phyloP scores from a whole-genome alignment of 352 stramenopile genomes.

The Pythium grandisporangium region DNA sequence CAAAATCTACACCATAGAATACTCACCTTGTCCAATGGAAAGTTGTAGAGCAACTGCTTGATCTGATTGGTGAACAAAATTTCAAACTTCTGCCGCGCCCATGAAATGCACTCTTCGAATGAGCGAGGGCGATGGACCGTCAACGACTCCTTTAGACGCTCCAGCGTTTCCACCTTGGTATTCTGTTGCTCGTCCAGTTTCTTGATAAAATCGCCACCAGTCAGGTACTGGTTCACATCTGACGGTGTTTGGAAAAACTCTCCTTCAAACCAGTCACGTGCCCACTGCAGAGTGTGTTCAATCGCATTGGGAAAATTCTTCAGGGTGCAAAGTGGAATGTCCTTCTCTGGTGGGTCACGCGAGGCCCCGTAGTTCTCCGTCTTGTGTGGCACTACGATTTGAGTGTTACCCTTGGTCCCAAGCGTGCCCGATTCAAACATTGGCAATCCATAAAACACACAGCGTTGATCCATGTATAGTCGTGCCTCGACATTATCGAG shows the following conservation, averaged over 20 bases:
- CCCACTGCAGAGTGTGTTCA: slow-evolving; percentile 98
- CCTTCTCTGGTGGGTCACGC: slow-evolving; percentile 98
- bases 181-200: slow-evolving; percentile 95
- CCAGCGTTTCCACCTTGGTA: slow-evolving; percentile 94
- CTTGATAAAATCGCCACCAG: slow-evolving; percentile 81
- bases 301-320: slow-evolving; percentile 99
- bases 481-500: slow-evolving; percentile 98
- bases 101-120: slow-evolving; percentile 98
- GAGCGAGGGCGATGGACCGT: slow-evolving; percentile 86
- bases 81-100: slow-evolving; percentile 97
- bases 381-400: slow-evolving; percentile 85
- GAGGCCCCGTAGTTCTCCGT: slow-evolving; percentile 98
- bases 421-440: slow-evolving; percentile 99
- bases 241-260: slow-evolving; percentile 96
- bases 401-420: slow-evolving; percentile 98
- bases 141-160: slow-evolving; percentile 89
- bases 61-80: slow-evolving; percentile 98
- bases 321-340: slow-evolving; percentile 98
- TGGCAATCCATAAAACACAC: slow-evolving; percentile 93
- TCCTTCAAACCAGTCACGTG: slow-evolving; percentile 98
- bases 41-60: slow-evolving; percentile 97
- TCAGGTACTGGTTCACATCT: slow-evolving; percentile 94
- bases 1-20: slow-evolving; percentile 1
- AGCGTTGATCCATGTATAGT: slow-evolving; percentile 96
- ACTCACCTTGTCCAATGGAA: slow-evolving; percentile 91